Evolutionary conservation across 2,329 filamentous ascomycete genomes (phyloP), one percentile per base, ranked within the genome.

Genomic region (Aureobasidium sp.): DNA sequence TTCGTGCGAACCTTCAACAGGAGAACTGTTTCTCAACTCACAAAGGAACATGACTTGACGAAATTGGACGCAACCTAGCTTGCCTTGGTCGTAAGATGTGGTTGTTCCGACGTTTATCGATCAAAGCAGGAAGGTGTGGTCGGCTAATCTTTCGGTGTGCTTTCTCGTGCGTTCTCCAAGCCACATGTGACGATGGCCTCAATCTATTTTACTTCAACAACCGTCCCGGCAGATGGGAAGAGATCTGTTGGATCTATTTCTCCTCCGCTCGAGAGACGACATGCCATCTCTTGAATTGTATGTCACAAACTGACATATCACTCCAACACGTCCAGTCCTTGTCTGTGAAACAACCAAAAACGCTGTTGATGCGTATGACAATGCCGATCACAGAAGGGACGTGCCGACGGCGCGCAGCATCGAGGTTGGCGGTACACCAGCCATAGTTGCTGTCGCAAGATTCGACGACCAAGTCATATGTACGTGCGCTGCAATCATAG

Each of bases 191-290:
- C 47, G 31, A 8, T 54, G 49, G 50, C 50, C 33, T 31, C 50
- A 57, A 40, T 57, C 19, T 57, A 42, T 54, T 31, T 57, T 33
- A 35, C 29, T 29, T 57, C 35, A 25, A 10, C n/a, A 35, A 25
- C 27, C n/a, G 53, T 57, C 53, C 53, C 53, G 27, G 38, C 29
- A 35, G 29, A 21, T 57, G 38, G 53, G 53, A 42, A n/a, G 38
- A 57, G 53, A 57, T 45, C 40, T 45, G 25, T 21, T 19, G 35
- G 35, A 53, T 53, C 31, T 53, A 27, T 17, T 9, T 35, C 15
- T 35, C 6, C 38, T 55, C 23, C 35, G 27, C 35, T 53, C 8
- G 10, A 54, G 1, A 35, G 38, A 55, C 38, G 51, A 45, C 51
- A 35, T 19, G 37, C 19, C 51, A 33, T n/a, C 17, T 11, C 17